A percentile compares a stretch with the other conserved stretches of the same genome.
Conservation (phyloP, 2,329 filamentous ascomycete genomes). For the Gremmenia infestans region DNA sequence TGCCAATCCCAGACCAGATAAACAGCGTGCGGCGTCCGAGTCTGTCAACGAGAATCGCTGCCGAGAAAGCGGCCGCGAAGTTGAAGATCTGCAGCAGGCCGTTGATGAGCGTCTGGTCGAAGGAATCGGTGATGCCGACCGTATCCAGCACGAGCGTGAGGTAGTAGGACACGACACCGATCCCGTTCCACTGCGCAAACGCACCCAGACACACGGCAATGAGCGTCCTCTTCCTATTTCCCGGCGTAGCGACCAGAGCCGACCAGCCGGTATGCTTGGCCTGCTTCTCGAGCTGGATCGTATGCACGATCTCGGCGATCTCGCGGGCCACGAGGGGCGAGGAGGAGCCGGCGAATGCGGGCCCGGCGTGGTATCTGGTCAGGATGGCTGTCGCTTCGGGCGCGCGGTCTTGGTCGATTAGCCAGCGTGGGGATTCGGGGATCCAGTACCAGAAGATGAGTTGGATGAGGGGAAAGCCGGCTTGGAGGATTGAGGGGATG, state of each 20-base stretch:
- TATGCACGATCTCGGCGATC: constrained; percentile 10
- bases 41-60: constrained; percentile 36
- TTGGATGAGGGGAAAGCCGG: constrained; percentile 1
- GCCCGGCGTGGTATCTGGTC: constrained; percentile 38
- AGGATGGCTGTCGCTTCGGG: constrained; percentile 34
- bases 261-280: neutral
- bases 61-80: constrained; percentile 23
- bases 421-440: constrained; percentile 34
- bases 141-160: constrained; percentile 28
- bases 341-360: constrained; percentile 32
- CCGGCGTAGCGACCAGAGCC: neutral
- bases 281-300: neutral
- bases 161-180: constrained; percentile 32
- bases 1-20: constrained; percentile 31
- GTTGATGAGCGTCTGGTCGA: constrained; percentile 27
- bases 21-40: constrained; percentile 32
- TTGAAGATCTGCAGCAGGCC: constrained; percentile 21
- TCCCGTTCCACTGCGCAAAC: constrained; percentile 9
- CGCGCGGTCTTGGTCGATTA: constrained; percentile 30
- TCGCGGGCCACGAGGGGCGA: constrained; percentile 19
- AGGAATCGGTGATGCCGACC: constrained; percentile 17
- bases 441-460: constrained; percentile 17
- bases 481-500: constrained; percentile 19
- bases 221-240: constrained; percentile 7
- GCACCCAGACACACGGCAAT: constrained; percentile 3